These are phyloP conservation scores for Trichocomaceae sp. DNA, from an alignment of 2,329 filamentous ascomycete species.

Conservation along the genomic window DNA sequence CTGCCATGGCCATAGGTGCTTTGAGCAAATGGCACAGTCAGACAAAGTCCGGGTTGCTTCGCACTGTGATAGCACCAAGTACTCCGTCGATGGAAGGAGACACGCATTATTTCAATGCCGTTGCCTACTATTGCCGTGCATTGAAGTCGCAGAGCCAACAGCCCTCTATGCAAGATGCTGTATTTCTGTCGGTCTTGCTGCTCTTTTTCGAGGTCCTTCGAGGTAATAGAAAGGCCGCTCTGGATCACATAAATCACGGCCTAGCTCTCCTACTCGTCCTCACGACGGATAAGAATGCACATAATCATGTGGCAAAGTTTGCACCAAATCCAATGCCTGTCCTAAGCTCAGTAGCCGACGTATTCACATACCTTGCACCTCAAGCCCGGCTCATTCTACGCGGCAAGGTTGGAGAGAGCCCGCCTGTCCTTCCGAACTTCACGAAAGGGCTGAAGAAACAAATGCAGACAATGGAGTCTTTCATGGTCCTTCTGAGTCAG, in stretches of 20 bases:
- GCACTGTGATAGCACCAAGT: neutral
- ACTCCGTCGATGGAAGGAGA: neutral
- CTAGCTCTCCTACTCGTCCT: constrained; percentile 6
- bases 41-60: neutral
- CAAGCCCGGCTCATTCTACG: constrained; percentile 4
- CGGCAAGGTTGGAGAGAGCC: constrained; percentile 1
- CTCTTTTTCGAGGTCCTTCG: constrained; percentile 7
- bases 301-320: neutral
- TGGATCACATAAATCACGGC: constrained; percentile 7
- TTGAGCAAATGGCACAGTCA: constrained; percentile 6
- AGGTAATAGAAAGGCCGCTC: constrained; percentile 2
- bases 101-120: constrained; percentile 5
- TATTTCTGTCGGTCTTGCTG: constrained; percentile 3
- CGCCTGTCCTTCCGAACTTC: constrained; percentile 3
- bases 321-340: constrained; percentile 1
- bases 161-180: constrained; percentile 4
- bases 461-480: constrained; percentile 7
- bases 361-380: constrained; percentile 5
- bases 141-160: constrained; percentile 4
- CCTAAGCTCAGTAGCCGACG: constrained; percentile 7
- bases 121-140: constrained; percentile 6
- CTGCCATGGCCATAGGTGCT: constrained; percentile 7
- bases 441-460: neutral
- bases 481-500: constrained; percentile 1
- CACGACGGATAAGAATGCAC: neutral